These are phyloP conservation scores for Citrus inodora DNA, from an alignment of 345 rosid species.

Conservation along the genomic window DNA sequence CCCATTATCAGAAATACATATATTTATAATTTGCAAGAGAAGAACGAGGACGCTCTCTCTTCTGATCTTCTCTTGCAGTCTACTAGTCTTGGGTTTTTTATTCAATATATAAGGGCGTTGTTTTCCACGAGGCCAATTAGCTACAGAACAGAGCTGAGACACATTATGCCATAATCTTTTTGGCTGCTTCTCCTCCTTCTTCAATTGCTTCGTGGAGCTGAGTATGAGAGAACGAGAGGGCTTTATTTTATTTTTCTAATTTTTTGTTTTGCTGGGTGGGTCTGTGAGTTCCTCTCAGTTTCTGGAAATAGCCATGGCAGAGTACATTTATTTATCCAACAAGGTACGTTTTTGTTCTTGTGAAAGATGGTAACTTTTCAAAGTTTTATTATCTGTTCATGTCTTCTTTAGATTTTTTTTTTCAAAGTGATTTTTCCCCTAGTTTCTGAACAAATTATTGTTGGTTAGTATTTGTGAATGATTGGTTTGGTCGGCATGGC, in stretches of 20 bases:
- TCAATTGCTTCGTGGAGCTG: not conserved
- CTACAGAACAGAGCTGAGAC: not conserved
- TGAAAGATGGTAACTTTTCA: not conserved
- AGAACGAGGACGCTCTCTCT: not conserved
- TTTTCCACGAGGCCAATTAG: constrained; percentile 16
- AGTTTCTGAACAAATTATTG: not conserved
- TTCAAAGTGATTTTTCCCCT: too few species aligned
- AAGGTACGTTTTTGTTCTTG: constrained; percentile 38
- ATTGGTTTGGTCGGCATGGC: constrained; percentile 8
- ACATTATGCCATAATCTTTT: not conserved
- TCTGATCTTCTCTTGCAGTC: not conserved
- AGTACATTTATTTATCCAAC: constrained; percentile 46
- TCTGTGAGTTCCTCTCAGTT: constrained; percentile 13
- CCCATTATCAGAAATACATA: not conserved
- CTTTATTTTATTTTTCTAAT: not conserved
- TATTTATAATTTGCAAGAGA: not conserved
- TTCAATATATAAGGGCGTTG: not conserved
- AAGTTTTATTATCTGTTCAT: not conserved
- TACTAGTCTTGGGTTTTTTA: not conserved
- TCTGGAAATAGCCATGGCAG: constrained; percentile 58
- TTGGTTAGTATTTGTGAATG: not conserved
- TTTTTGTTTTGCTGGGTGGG: constrained; percentile 1
- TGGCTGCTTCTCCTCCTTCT: not conserved
- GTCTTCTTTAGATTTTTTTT: not conserved
- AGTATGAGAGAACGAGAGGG: not conserved